These are phyloP conservation scores for Syncephalastrum sp. DNA, from an alignment of 371 early-diverging fungal species.

Conservation along the genomic window DNA sequence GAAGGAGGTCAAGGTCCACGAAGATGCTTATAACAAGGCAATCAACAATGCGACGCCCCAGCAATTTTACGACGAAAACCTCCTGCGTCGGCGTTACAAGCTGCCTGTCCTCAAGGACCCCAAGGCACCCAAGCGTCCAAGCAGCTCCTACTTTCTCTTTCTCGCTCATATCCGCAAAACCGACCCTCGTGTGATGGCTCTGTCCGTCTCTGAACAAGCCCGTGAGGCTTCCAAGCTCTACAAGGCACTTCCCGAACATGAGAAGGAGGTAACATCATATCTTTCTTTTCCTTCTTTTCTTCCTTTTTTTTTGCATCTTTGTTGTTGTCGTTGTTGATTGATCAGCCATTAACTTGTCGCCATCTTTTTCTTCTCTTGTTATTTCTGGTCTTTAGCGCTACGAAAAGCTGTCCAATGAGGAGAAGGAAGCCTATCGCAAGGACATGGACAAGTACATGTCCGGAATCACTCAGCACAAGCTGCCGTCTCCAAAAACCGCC, in stretches of 20 bases:
- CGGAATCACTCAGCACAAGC: no score
- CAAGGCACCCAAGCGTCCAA: constrained; percentile 58
- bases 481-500: no score
- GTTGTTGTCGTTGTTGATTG: no score
- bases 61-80: constrained; percentile 51
- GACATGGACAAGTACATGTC: no score
- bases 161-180: constrained; percentile 28
- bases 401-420: no score
- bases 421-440: no score
- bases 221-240: constrained; percentile 27
- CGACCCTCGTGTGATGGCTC: constrained; percentile 13
- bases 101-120: constrained; percentile 58
- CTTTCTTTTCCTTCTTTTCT: no score
- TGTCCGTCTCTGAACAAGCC: constrained; percentile 30
- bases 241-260: constrained; percentile 15
- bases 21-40: constrained; percentile 28
- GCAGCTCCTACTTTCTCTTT: constrained; percentile 42
- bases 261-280: constrained; percentile 22
- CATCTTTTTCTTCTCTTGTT: no score
- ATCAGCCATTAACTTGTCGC: no score
- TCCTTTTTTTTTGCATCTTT: no score
- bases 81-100: constrained; percentile 46
- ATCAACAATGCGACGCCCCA: constrained; percentile 47
- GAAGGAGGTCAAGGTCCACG: constrained; percentile 24
- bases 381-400: no score